Evolutionary conservation across 73 alveolate species (phyloP).

Genomic region (Uronychia setigera): DNA sequence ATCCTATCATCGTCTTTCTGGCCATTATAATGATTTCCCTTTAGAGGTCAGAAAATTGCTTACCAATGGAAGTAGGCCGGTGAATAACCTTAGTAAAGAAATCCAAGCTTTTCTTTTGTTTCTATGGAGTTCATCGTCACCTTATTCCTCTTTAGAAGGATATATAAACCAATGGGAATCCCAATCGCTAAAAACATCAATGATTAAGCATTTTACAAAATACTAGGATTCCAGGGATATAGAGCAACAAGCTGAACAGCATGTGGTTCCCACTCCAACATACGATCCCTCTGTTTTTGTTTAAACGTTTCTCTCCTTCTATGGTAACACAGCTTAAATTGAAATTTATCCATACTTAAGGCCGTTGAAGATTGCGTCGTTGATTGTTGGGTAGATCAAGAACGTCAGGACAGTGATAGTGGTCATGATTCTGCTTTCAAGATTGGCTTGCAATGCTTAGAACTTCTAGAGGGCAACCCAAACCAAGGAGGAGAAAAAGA

Average conservation of each 20-base stretch:
- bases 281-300: neutral
- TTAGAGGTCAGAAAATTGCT: no score
- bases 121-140: no score
- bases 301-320: neutral
- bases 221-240: slow-evolving; percentile 26
- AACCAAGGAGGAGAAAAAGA: neutral
- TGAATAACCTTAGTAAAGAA: no score
- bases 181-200: no score
- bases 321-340: neutral
- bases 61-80: no score
- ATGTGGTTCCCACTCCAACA: neutral
- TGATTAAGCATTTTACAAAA: no score
- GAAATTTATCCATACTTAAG: neutral
- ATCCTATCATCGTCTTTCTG: neutral
- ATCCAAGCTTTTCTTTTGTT: no score
- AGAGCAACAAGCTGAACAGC: neutral
- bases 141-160: no score
- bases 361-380: slow-evolving; percentile 7
- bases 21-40: neutral
- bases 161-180: no score
- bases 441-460: neutral
- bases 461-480: neutral
- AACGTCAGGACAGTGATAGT: slow-evolving; percentile 17
- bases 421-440: neutral
- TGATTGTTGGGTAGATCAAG: slow-evolving; percentile 18